These are phyloP conservation scores for Curvularia spicifera DNA, from an alignment of 2,329 filamentous ascomycete genomes.

Conservation along the genomic window DNA sequence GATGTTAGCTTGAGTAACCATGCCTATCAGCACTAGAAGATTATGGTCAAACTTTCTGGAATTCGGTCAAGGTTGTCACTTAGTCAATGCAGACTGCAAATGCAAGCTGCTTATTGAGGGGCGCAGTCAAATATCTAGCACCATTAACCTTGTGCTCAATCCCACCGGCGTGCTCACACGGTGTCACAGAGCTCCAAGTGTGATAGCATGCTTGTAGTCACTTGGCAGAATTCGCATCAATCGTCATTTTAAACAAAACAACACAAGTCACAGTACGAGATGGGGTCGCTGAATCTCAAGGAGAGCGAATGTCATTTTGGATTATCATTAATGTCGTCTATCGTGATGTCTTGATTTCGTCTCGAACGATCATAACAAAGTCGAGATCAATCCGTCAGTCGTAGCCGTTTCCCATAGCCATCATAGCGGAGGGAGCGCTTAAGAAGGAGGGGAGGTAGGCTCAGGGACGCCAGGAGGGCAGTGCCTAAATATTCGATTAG, in stretches of 20 bases:
- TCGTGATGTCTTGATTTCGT: slow-evolving; percentile 5
- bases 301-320: neutral
- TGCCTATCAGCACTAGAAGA: too few species aligned
- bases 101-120: neutral
- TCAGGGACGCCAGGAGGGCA: slow-evolving; percentile 35
- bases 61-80: neutral
- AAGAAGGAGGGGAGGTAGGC: slow-evolving; percentile 31
- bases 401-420: neutral
- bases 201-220: neutral
- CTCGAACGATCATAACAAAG: neutral
- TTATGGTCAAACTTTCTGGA: too few species aligned
- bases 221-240: neutral
- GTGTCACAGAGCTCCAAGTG: neutral
- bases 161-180: too few species aligned
- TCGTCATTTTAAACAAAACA: neutral
- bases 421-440: neutral
- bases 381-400: slow-evolving; percentile 1
- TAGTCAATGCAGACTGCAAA: neutral
- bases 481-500: slow-evolving; percentile 20
- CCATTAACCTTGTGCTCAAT: neutral
- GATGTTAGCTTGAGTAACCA: too few species aligned
- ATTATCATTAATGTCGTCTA: slow-evolving; percentile 24
- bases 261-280: neutral
- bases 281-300: too few species aligned
- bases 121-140: neutral